These are phyloP conservation scores for Ophiostoma australiae DNA, from an alignment of 2,329 filamentous ascomycete species.

Conservation along the genomic window DNA sequence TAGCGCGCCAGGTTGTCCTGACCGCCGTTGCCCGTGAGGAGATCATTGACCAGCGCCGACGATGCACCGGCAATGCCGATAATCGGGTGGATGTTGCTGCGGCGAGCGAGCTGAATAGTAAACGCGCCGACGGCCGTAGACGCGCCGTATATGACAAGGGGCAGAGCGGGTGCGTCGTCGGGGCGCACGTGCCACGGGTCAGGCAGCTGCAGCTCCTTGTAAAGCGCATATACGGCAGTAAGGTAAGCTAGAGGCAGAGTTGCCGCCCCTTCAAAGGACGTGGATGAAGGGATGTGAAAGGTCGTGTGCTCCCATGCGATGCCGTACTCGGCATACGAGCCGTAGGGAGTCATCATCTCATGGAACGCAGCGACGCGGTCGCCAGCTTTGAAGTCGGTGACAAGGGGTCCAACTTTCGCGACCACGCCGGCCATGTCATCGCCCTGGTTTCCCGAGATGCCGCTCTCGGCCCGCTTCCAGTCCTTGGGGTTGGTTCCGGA, in stretches of 20 bases:
- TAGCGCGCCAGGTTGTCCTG: constrained; percentile 36
- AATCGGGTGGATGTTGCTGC: constrained; percentile 49
- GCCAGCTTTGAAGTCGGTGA: constrained; percentile 53
- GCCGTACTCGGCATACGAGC: constrained; percentile 42
- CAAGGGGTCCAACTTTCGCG: constrained; percentile 49
- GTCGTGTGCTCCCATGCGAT: constrained; percentile 40
- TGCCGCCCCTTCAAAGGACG: constrained; percentile 40
- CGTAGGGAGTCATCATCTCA: constrained; percentile 35
- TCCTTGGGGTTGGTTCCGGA: constrained; percentile 47
- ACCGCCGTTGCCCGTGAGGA: constrained; percentile 37
- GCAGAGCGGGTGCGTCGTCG: constrained; percentile 12
- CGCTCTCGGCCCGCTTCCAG: constrained; percentile 37
- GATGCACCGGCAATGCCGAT: constrained; percentile 50
- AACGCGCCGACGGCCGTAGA: constrained; percentile 49
- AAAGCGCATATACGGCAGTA: constrained; percentile 41
- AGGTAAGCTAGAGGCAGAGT: constrained; percentile 43
- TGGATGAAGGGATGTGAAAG: constrained; percentile 38
- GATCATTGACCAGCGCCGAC: constrained; percentile 40
- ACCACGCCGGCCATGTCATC: constrained; percentile 54
- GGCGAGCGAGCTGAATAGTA: constrained; percentile 46
- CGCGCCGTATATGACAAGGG: constrained; percentile 43
- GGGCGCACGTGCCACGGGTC: constrained; percentile 39
- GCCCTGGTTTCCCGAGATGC: constrained; percentile 40
- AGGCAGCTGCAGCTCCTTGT: constrained; percentile 37
- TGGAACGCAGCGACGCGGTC: constrained; percentile 55